Evolutionary conservation across 495 filamentous ascomycete genomes (phyloP).

Genomic region (Penicillium atrosanguineum): DNA sequence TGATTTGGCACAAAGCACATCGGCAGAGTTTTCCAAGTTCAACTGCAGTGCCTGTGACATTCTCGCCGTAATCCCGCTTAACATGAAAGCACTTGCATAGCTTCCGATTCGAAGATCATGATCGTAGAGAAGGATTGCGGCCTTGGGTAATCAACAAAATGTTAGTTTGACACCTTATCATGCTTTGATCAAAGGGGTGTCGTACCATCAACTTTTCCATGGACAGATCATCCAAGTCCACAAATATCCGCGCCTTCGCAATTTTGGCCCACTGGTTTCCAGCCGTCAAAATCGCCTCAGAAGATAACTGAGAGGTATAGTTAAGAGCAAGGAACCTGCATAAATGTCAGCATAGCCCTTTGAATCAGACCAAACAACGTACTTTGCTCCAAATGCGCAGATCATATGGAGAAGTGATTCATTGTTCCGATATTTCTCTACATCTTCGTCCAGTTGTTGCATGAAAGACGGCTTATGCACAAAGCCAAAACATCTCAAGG

Average conservation of each 20-base stretch:
- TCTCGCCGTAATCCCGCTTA: conserved; percentile 21
- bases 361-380: not conserved
- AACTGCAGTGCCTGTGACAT: conserved; percentile 30
- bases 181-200: not conserved
- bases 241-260: conserved; percentile 20
- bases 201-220: conserved; percentile 24
- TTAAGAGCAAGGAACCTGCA: conserved; percentile 12
- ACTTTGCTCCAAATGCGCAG: conserved; percentile 29
- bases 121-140: conserved; percentile 24
- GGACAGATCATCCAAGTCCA: conserved; percentile 22
- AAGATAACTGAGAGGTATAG: conserved; percentile 4
- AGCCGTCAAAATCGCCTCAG: conserved; percentile 13
- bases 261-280: conserved; percentile 26
- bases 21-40: conserved; percentile 23
- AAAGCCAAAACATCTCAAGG: conserved; percentile 26
- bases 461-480: conserved; percentile 28
- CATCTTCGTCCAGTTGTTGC: conserved; percentile 21
- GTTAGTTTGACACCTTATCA: not conserved
- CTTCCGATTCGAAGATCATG: conserved; percentile 24
- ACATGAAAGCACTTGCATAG: conserved; percentile 24
- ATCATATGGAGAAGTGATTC: conserved; percentile 23
- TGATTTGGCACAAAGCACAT: conserved; percentile 17
- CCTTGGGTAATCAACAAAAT: conserved; percentile 3
- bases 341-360: not conserved
- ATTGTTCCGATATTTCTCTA: conserved; percentile 9